Base-by-base conservation (phyloP, 2,329 filamentous ascomycete genomes). In the Botrytis elliptica region DNA sequence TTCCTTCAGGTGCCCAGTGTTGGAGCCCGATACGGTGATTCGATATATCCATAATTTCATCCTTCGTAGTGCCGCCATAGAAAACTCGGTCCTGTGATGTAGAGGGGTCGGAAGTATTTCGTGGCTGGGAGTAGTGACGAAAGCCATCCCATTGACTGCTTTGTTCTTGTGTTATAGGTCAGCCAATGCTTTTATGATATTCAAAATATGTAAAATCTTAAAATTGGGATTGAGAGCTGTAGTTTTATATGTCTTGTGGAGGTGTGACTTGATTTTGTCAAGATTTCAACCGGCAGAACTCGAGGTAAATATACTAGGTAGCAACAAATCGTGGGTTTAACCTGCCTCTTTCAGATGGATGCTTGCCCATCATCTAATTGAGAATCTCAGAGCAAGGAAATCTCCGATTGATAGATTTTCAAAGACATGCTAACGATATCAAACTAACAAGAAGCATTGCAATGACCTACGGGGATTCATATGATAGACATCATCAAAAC, bases 91-190 rank as follows among this genome's bases (percentile, higher is more conserved):
- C 79, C 38, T 75, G 64, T 74, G 80, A 77, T 55, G 77, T 75
- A 9, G 75, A 75, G 4, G 74, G 60, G 2, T 74, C 76, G 16
- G 70, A 72, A 60, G 81, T 75, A 12, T 81, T 74, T 2, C 81
- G 81, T 9, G 83, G 83, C 74, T 83, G 83, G 8, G 83, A 85
- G 70, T 86, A 87, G 76, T 88, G 85, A 14, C 86, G 81, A 5
- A 87, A 79, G 0, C 85, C 86, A 77, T 87, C 85, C 85, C 86
- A 87, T 74, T 87, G 85, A 70, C 84, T 85, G 64, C 84, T 85
- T 76, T 86, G 84, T 74, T 87, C 77, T 79, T 79, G 33, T 57
- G 3, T 7, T 18, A 20, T 20, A 52, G 10, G 6, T 71, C 29
- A 57, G 49, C 74, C 44, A 63, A 46, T 22, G 44, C 8, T 16